Percentiles rank a stretch among this genome's conserved stretches.
Conservation (phyloP, 805 yeast genomes). For the Saturnispora ahearnii region DNA sequence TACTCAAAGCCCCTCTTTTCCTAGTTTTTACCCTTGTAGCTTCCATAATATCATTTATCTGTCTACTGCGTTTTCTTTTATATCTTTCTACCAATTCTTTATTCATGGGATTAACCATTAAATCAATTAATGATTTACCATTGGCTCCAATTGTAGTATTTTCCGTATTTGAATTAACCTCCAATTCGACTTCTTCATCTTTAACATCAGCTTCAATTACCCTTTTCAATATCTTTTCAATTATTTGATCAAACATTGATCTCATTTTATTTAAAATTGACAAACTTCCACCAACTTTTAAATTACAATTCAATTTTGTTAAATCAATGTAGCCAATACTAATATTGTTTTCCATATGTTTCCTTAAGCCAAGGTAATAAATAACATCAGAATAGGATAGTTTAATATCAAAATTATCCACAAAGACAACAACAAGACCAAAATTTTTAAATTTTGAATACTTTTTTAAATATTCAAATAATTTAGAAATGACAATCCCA, state of each 20-base stretch:
- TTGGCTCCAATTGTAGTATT: neutral
- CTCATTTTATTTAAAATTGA: neutral
- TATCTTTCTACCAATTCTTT: neutral
- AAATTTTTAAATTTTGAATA: conserved; percentile 3
- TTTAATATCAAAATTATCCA: conserved; percentile 5
- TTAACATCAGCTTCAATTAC: neutral
- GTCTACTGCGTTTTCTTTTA: neutral
- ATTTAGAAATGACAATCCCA: conserved; percentile 7
- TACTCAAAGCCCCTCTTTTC: conserved; percentile 1
- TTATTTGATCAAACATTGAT: neutral
- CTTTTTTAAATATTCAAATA: conserved; percentile 3
- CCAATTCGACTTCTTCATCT: neutral
- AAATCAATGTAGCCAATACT: conserved; percentile 10
- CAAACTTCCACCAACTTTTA: neutral
- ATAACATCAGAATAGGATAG: conserved; percentile 6
- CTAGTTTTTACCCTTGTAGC: conserved; percentile 15
- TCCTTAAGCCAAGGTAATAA: conserved; percentile 2
- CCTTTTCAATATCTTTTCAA: neutral
- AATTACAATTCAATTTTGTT: neutral
- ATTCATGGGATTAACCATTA: conserved; percentile 2
- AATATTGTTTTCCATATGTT: neutral
- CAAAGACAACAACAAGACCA: conserved; percentile 11
- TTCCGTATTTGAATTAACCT: neutral
- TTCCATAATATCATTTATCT: conserved; percentile 1
- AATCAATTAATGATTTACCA: conserved; percentile 6